Conservation (phyloP, 805 yeast genomes). For the Wickerhamomyces subpelliculosus region DNA sequence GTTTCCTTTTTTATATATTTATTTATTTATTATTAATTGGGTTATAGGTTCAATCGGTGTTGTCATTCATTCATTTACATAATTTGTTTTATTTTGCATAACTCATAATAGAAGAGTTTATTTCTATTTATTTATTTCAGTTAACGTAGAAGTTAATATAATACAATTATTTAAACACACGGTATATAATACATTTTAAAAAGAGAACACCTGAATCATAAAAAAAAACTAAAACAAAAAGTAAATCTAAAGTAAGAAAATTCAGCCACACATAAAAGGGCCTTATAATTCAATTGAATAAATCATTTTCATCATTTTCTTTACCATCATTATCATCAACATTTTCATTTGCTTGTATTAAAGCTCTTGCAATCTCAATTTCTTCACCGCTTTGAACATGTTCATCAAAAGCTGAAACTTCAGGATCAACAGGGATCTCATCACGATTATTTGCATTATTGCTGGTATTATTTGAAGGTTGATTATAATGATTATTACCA, state of each 20-base stretch:
- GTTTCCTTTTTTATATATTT: not conserved
- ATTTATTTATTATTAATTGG: constrained; percentile 1
- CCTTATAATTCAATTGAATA: not conserved
- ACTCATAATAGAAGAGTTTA: too few species aligned
- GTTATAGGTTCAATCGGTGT: too few species aligned
- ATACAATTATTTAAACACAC: too few species aligned
- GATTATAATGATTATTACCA: constrained; percentile 52
- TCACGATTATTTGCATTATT: constrained; percentile 35
- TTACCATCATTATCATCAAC: constrained; percentile 8
- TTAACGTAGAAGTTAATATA: too few species aligned
- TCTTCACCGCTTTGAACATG: constrained; percentile 41
- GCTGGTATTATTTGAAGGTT: constrained; percentile 44
- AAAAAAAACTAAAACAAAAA: not conserved
- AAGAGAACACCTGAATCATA: too few species aligned
- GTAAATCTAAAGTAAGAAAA: not conserved
- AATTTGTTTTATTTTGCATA: too few species aligned
- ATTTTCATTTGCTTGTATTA: constrained; percentile 44
- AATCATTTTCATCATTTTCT: constrained; percentile 5
- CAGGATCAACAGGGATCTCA: constrained; percentile 52
- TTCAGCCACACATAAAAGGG: not conserved
- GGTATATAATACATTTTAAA: too few species aligned
- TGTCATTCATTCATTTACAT: too few species aligned
- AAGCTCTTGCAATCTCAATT: constrained; percentile 59
- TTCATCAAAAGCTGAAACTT: constrained; percentile 41
- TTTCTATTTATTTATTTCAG: too few species aligned